Conservation (phyloP, 1,284 basidiomycete species). For the Athelia sp. region DNA sequence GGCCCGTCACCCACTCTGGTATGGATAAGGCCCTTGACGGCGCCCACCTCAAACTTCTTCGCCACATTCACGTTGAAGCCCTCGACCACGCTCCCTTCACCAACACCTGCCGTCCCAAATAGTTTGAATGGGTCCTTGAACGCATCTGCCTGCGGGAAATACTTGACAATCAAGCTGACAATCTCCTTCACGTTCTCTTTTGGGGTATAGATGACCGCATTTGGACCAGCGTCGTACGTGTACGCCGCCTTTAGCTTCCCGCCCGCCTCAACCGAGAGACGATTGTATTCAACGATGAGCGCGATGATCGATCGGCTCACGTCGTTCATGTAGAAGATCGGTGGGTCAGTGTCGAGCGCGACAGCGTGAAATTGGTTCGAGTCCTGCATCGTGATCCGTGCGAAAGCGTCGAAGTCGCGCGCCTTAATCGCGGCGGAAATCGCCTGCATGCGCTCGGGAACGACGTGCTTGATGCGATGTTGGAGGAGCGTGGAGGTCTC, state of each 20-base stretch:
- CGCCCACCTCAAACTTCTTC: constrained; percentile 66
- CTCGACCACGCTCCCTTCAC: constrained; percentile 42
- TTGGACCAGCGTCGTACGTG: constrained; percentile 98
- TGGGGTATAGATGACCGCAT: constrained; percentile 94
- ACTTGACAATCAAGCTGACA: constrained; percentile 68
- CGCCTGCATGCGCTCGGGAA: constrained; percentile 81
- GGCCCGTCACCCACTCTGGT: constrained; percentile 91
- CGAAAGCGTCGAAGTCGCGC: constrained; percentile 88
- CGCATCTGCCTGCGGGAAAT: constrained; percentile 75
- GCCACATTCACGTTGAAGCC: constrained; percentile 82
- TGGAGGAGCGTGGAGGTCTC: constrained; percentile 88
- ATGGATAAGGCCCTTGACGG: constrained; percentile 87
- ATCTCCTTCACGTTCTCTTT: constrained; percentile 77
- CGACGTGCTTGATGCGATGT: constrained; percentile 84
- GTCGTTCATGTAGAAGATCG: constrained; percentile 99
- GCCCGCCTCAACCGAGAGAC: constrained; percentile 62
- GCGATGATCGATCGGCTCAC: constrained; percentile 84
- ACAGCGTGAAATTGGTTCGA: constrained; percentile 99
- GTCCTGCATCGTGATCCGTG: constrained; percentile 91
- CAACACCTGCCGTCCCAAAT: constrained; percentile 39
- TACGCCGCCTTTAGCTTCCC: constrained; percentile 84
- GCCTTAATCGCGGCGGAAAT: constrained; percentile 80
- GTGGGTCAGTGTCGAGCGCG: constrained; percentile 93
- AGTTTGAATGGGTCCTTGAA: constrained; percentile 77
- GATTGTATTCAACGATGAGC: constrained; percentile 91